Evolutionary conservation across 345 rosid species (phyloP), one percentile per base, ranked within the genome.

Genomic region (Leavenworthia alabamica): DNA sequence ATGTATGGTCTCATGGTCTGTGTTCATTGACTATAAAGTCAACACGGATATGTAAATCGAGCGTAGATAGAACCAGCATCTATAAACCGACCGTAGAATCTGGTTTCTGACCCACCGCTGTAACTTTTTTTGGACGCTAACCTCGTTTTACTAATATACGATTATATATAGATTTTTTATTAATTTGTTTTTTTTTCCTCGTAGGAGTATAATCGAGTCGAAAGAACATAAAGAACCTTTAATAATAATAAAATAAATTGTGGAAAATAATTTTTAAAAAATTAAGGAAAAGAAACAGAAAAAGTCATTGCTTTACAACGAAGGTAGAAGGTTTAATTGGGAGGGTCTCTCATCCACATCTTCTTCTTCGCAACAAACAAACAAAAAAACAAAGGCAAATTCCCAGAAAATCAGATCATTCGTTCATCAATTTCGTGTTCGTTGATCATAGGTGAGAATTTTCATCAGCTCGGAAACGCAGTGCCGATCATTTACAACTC

Each of bases 281-380:
- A n/a, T n/a, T 3, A 19, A 33, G 9, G 5, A 29, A 41, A 15
- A 19, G 43, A 63, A 71, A 56, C 40, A 63, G 60, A 63, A 56
- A 56, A 56, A 49, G 23, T n/a, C 45, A 31, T 63, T 48, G 75
- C 65, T 64, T 71, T 42, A 13, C 64, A 63, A 63, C 60, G 2
- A 71, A 71, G 59, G 15, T 60, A 68, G 10, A 42, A 41, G 48
- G 37, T 45, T 45, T 22, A 62, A 70, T 62, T 46, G 50, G 37
- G 46, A 68, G 62, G 56, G n/a, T n/a, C n/a, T 52, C 63, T 62
- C 69, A 19, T 70, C 75, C 74, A 62, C 74, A 70, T 45, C 54
- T 69, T 62, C 60, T 63, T 8, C 59, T 47, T 60, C 59, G 10
- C 45, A 53, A 55, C 6, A 7, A n/a, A 15, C 11, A 1, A 1